Evolutionary conservation across 2,329 filamentous ascomycete species (phyloP).

Genomic region (Apiospora kogelbergensis): DNA sequence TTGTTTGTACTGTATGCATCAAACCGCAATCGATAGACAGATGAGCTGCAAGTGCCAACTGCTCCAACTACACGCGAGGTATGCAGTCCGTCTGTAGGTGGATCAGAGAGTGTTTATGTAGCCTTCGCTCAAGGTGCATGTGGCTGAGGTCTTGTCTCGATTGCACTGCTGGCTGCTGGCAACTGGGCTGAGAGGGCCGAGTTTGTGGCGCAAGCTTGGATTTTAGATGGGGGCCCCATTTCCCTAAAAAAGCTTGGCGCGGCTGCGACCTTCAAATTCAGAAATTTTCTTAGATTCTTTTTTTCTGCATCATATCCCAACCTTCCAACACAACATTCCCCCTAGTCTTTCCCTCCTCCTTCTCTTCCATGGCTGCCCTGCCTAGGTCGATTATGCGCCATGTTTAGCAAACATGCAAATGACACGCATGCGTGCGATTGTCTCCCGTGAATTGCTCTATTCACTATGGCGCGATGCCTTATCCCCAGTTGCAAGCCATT

Average conservation of each 20-base stretch:
- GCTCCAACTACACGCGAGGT: slow-evolving; percentile 7
- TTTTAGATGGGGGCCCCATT: neutral
- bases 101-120: slow-evolving; percentile 12
- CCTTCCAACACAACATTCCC: slow-evolving; percentile 4
- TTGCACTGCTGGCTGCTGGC: neutral
- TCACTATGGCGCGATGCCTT: neutral
- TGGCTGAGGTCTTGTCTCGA: slow-evolving; percentile 4
- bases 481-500: neutral
- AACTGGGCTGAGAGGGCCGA: neutral
- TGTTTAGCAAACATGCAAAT: neutral
- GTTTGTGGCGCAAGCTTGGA: slow-evolving; percentile 12
- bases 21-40: slow-evolving; percentile 1
- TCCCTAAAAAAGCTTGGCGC: slow-evolving; percentile 4
- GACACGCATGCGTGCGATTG: neutral
- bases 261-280: slow-evolving; percentile 5
- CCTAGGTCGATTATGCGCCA: neutral
- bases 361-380: neutral
- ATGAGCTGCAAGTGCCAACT: slow-evolving; percentile 7
- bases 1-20: neutral
- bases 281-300: neutral
- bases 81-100: slow-evolving; percentile 1
- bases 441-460: neutral
- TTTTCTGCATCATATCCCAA: neutral
- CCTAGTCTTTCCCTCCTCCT: neutral
- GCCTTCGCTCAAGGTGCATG: slow-evolving; percentile 1